Percentiles rank a stretch among this genome's conserved stretches.
Conservation (phyloP, 805 yeast species). For the Metschnikowia arizonensis region DNA sequence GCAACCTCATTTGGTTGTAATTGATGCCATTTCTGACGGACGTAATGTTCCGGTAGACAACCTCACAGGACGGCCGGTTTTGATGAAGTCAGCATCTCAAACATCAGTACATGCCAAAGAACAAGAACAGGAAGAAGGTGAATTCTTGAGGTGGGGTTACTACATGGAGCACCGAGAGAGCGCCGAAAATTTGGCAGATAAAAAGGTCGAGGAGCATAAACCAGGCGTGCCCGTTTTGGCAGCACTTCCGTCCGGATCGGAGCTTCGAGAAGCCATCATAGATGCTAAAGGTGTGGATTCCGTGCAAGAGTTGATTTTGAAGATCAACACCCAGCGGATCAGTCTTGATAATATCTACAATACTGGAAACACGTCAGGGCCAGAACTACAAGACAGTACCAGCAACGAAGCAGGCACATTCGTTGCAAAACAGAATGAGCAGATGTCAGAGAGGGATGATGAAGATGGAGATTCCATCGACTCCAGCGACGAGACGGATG, state of each 20-base stretch:
- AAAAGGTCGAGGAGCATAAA: constrained; percentile 8
- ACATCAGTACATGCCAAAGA: constrained; percentile 65
- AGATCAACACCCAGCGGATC: constrained; percentile 53
- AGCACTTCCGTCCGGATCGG: constrained; percentile 51
- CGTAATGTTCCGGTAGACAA: constrained; percentile 55
- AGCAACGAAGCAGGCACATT: background rate
- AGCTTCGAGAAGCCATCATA: constrained; percentile 57
- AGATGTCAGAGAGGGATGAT: background rate
- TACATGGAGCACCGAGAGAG: constrained; percentile 62
- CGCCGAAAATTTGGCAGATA: constrained; percentile 13
- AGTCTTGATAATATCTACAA: constrained; percentile 49
- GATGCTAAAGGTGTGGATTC: constrained; percentile 73
- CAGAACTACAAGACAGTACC: constrained; percentile 8
- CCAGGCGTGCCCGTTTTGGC: constrained; percentile 28
- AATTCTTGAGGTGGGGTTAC: constrained; percentile 80
- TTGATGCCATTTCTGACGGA: constrained; percentile 56
- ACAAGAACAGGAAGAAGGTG: constrained; percentile 91
- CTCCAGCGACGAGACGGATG: constrained; percentile 22
- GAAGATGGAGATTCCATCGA: constrained; percentile 28
- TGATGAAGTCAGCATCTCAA: constrained; percentile 60
- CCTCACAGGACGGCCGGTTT: constrained; percentile 67
- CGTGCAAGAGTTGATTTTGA: constrained; percentile 61
- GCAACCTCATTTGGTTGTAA: constrained; percentile 69
- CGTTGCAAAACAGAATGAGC: background rate
- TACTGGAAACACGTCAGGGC: background rate